Base-by-base conservation (phyloP, 805 yeast genomes). In the Kluyveromyces nonfermentans region DNA sequence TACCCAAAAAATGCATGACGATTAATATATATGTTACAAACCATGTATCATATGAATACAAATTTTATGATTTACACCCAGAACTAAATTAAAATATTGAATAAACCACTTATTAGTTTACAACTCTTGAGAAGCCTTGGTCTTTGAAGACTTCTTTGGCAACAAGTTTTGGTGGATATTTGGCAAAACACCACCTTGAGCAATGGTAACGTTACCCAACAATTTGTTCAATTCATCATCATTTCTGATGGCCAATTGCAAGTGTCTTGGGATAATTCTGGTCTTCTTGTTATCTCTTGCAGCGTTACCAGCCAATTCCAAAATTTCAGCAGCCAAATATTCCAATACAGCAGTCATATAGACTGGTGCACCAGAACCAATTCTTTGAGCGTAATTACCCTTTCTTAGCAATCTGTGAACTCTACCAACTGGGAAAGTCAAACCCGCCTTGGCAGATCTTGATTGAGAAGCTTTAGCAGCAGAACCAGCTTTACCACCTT, bases 351-450 rank as follows among this genome's bases (percentile, higher is more conserved):
- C 95, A 57, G 97, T 89, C 67, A 90, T 78, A 75, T 89, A 90
- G 53, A 90, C 90, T 74, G 97, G 97, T 63, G 97, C 97, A 81
- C 96, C 96, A 57, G 97, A 88, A 80, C 97, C 97, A 61, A 90
- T 83, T 77, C 97, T 83, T 75, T 89, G 95, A 65, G 97, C 95
- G 76, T 90, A 86, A 82, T 89, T 86, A 69, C 96, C 96, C 74
- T 84, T 87, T 81, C 95, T 86, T 65, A 90, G 74, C 60, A 89
- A 78, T 75, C 97, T 82, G 78, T 90, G 96, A 59, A 90, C 93
- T 82, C 97, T 89, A 72, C 97, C 97, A 57, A 90, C 97, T 75
- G 97, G 97, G 94, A 90, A 90, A 62, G 95, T 86, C 67, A 90
- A 80, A 71, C 97, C 97, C 67, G 97, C 97, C 78, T 88, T 90